Base-by-base conservation (phyloP, 148 eudicot genomes). In the Rheum nobile region DNA sequence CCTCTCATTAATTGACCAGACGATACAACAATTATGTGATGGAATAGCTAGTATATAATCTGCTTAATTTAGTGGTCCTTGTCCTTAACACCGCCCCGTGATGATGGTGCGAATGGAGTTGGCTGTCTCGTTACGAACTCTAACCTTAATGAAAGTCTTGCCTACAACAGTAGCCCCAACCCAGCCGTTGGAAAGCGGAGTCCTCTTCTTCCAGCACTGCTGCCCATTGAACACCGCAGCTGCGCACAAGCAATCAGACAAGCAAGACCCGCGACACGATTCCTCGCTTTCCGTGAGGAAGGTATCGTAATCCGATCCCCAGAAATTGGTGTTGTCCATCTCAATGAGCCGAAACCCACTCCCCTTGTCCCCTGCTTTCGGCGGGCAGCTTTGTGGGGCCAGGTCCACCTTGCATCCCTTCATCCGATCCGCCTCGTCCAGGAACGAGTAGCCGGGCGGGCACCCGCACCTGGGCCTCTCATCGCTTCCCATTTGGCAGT, bases 221-320 rank as follows among this genome's bases (percentile, higher is more conserved):
- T 4, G n/a, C 2, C 21, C 4, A 22, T 13, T 21, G 34, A 78
- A 73, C 22, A 78, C 74, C 61, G 67, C 79, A 2, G 71, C 86
- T 35, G 77, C 88, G 52, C 89, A 88, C 28, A 88, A 80, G 72
- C 91, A 88, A 65, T 88, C 88, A n/a, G 80, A 54, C 42, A 77
- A 71, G 75, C 91, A 87, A 71, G 76, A 72, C 2, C 1, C 77
- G 63, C 24, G 79, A 38, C 88, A 87, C 1, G 55, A 19, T 14
- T 67, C 55, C 4, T 52, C 67, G 71, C 71, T 81, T 5, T 8
- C 73, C 0, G 5, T 10, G 29, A 71, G 24, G 47, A 80, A 59
- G 3, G 9, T 52, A 57, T 70, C 83, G 24, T 73, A 80, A 48
- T 87, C 85, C 48, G 61, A 71, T 2, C 0, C 1, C 9, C 82